phyloP scores from a whole-genome alignment of 2,329 filamentous ascomycete genomes.

The Sarocladium brachiariae region DNA sequence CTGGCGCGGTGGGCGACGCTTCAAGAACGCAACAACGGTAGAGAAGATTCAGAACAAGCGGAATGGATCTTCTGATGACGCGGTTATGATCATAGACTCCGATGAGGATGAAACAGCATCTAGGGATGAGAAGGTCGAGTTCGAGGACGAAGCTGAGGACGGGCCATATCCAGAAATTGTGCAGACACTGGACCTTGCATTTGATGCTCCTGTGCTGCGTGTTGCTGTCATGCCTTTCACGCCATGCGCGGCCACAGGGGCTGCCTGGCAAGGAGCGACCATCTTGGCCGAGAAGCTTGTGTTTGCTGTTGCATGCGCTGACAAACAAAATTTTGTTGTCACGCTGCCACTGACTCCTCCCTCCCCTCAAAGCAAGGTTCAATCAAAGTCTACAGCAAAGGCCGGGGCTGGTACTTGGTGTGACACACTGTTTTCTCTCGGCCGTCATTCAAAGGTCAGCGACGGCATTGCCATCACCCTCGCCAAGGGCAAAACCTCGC shows the following conservation, averaged over 20 bases:
- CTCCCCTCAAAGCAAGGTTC: constrained; percentile 51
- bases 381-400: constrained; percentile 44
- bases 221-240: constrained; percentile 50
- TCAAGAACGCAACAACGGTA: constrained; percentile 40
- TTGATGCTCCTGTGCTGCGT: constrained; percentile 49
- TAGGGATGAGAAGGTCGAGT: constrained; percentile 47
- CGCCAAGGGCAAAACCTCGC: background rate
- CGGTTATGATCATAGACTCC: constrained; percentile 57
- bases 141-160: constrained; percentile 44
- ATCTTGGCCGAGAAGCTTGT: constrained; percentile 52
- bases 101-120: constrained; percentile 46
- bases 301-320: constrained; percentile 54
- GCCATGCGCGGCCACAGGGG: constrained; percentile 40
- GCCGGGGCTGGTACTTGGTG: constrained; percentile 58
- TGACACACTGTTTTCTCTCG: constrained; percentile 48
- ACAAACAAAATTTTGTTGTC: constrained; percentile 49
- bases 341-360: constrained; percentile 56
- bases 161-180: constrained; percentile 47
- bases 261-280: constrained; percentile 37
- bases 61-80: constrained; percentile 46
- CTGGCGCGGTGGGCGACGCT: constrained; percentile 56
- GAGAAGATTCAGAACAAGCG: constrained; percentile 33
- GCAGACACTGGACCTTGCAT: constrained; percentile 54
- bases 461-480: constrained; percentile 40
- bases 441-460: constrained; percentile 45